These are phyloP conservation scores for Polygonum aviculare DNA, from an alignment of 148 eudicot genomes.

Conservation along the genomic window DNA sequence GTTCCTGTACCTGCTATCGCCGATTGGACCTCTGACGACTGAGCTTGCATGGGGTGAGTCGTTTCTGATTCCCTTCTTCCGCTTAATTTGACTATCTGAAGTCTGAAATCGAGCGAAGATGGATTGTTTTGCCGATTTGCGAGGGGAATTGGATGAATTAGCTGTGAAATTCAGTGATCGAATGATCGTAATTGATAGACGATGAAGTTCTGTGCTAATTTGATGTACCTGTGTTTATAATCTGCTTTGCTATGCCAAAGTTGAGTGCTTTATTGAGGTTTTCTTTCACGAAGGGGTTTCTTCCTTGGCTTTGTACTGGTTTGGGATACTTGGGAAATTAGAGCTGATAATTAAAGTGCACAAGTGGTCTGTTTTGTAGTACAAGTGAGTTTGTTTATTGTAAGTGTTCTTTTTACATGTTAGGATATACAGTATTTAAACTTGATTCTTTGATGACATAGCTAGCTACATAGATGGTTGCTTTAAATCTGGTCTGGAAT, in stretches of 20 bases:
- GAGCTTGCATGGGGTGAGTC: conserved; percentile 1
- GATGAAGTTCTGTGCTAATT: background rate
- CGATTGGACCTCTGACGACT: background rate
- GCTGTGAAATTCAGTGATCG: background rate
- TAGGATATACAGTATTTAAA: background rate
- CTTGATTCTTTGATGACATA: conserved; percentile 7
- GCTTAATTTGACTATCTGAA: background rate
- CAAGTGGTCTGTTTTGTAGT: background rate
- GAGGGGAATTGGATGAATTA: background rate
- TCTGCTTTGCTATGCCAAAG: background rate
- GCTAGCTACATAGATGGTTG: conserved; percentile 16
- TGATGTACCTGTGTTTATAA: background rate
- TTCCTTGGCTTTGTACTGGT: background rate
- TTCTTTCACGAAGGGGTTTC: background rate
- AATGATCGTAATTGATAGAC: background rate
- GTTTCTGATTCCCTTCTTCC: background rate
- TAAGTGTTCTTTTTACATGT: background rate
- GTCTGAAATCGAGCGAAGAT: background rate
- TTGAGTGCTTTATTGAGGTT: background rate
- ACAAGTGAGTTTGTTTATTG: background rate
- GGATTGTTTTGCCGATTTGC: background rate
- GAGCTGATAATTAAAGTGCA: background rate
- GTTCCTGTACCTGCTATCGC: background rate
- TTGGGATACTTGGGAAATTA: background rate
- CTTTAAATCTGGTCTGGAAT: conserved; percentile 46